These are phyloP conservation scores for Aspergillus niger DNA, from an alignment of 2,329 filamentous ascomycete genomes.

Conservation along the genomic window DNA sequence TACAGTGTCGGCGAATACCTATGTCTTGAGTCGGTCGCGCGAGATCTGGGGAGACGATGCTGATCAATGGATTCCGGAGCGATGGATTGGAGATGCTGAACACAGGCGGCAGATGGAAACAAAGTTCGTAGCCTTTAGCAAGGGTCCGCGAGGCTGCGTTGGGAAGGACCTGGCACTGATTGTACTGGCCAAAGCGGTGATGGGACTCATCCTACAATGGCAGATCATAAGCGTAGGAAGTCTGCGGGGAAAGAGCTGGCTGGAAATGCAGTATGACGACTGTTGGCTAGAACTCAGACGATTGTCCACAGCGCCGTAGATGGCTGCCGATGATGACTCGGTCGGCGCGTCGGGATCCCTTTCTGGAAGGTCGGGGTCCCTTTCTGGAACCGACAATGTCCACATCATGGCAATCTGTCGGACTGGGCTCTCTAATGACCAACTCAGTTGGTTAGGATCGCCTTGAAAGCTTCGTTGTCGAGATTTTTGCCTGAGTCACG, in stretches of 20 bases:
- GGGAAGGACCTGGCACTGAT: slow-evolving; percentile 22
- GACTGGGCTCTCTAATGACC: neutral
- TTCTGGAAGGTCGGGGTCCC: neutral
- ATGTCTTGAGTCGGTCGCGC: slow-evolving; percentile 21
- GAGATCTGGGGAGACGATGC: slow-evolving; percentile 20
- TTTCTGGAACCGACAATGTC: neutral
- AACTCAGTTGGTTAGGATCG: no score
- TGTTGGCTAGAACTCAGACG: slow-evolving; percentile 13
- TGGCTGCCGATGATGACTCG: neutral
- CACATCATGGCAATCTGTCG: neutral
- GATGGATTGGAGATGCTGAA: slow-evolving; percentile 19
- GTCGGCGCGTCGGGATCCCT: neutral
- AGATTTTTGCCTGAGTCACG: neutral
- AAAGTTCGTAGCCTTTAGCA: slow-evolving; percentile 22
- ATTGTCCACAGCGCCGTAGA: neutral
- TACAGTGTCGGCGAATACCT: slow-evolving; percentile 23
- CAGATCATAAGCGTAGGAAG: slow-evolving; percentile 15
- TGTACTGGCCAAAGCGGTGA: slow-evolving; percentile 14
- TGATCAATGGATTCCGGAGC: slow-evolving; percentile 20
- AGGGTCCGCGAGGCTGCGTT: slow-evolving; percentile 20
- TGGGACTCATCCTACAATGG: slow-evolving; percentile 16
- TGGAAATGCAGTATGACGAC: slow-evolving; percentile 25
- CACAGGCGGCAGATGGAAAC: slow-evolving; percentile 19
- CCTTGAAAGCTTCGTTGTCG: neutral
- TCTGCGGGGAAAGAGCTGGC: slow-evolving; percentile 16